Evolutionary conservation across 768 basidiomycete species (phyloP), one percentile per base, ranked within the genome.

Genomic region (Tulasnella sp.): DNA sequence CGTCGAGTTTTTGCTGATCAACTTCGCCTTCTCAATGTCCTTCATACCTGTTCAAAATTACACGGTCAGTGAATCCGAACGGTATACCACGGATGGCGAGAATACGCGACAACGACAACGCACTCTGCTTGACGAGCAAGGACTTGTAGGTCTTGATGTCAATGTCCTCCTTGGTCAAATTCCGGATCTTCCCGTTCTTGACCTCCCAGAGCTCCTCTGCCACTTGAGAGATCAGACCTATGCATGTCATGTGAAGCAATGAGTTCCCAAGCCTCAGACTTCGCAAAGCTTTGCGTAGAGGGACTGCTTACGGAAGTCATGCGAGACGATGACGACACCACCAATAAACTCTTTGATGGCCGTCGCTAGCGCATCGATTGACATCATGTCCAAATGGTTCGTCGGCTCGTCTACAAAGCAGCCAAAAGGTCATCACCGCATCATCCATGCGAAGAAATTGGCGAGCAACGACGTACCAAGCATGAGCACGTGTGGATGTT

Each of bases 131-230:
- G 52, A 88, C 75, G 47, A 96, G 77, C 62, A 82, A 81, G 74
- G 80, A 85, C 80, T 98, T 98, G 78, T 97, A 98, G 71, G 93
- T 88, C 30, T 87, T 75, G 69, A 98, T 97, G 51, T 81, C 84
- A 69, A 97, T 91, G 65, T 91, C 93, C 66, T 82, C 77, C 50
- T 60, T 47, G 24, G 93, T 88, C 63, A 99, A 73, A 74, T 97
- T 96, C 71, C 80, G 80, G 70, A 99, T 92, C 69, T 88, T 91
- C 73, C 86, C 85, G 70, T 92, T 80, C 69, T 91, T 90, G 56
- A 99, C 96, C 72, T 99, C 96, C 96, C 96, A 99, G 7, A 99
- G 83, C 71, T 98, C 95, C 70, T 98, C 89, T 41, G 95, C 96
- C 38, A 99, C 95, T 75, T 98, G 94, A 51, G 86, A 87, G 73